Evolutionary conservation across 1,139 yeast species (phyloP).

Genomic region (Nakaseomyces kungkrabaensis): DNA sequence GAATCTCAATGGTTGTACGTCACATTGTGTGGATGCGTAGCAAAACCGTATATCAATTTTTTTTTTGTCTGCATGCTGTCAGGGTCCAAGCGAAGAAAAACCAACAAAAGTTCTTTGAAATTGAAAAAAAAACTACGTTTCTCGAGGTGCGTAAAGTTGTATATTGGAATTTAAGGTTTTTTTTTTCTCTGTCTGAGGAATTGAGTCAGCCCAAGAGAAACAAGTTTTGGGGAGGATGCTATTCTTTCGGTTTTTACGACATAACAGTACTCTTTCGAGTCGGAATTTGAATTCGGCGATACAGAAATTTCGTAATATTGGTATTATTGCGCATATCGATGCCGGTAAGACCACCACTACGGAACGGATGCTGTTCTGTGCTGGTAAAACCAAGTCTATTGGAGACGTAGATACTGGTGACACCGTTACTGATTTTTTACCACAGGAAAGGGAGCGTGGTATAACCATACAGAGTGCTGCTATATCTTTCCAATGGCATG

Average conservation of each 20-base stretch:
- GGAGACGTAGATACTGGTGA: slow-evolving; percentile 97
- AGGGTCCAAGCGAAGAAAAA: not conserved
- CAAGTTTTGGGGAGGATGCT: no score
- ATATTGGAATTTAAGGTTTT: no score
- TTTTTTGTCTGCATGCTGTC: not conserved
- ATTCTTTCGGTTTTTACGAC: not conserved
- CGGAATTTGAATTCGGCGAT: slow-evolving; percentile 4
- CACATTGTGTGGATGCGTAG: not conserved
- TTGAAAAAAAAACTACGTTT: no score
- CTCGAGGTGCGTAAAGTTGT: no score
- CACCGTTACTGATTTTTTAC: slow-evolving; percentile 86
- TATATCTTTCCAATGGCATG: slow-evolving; percentile 72
- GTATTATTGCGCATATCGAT: slow-evolving; percentile 95
- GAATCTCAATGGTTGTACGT: not conserved
- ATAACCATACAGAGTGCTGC: slow-evolving; percentile 97
- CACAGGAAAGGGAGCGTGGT: slow-evolving; percentile 87
- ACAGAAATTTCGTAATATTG: slow-evolving; percentile 30
- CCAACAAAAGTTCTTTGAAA: no score
- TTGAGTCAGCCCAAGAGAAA: no score
- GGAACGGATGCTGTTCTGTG: slow-evolving; percentile 81
- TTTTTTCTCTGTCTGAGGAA: no score
- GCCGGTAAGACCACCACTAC: slow-evolving; percentile 96
- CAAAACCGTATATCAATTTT: not conserved
- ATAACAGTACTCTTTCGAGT: not conserved
- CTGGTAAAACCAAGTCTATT: slow-evolving; percentile 69